Evolutionary conservation across 108 stramenopile genomes (phyloP), one percentile per base, ranked within the genome.

Genomic region (Skeletonema grethae): DNA sequence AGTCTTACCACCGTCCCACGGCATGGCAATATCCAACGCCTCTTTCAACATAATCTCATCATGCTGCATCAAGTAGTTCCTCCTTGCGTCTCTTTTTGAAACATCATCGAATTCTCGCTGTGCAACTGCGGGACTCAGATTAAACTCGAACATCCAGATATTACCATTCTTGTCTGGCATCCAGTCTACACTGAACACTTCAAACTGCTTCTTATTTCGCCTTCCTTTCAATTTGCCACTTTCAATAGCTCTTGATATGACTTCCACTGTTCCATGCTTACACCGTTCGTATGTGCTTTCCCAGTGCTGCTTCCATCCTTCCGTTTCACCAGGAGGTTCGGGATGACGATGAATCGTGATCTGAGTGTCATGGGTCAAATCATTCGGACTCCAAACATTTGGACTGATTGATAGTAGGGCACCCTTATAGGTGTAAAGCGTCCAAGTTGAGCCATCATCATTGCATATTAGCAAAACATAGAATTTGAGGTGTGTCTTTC

Each of bases 401-500:
- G 68, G 43, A 5, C 82, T 53, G 5, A 70, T 76, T 11, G 79
- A 68, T 28, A 85, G 67, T 25, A 50, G 70, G 39, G 50, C 62
- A 45, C 57, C 68, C 32, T 72, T 61, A 60, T 83, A 71, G 7
- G 69, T 76, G 53, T 76, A 77, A 38, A 86, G 62, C 25, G 63
- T 55, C 85, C 82, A 83, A 12, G 61, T 63, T 24, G 30, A 50
- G 3, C 18, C 36, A 30, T 73, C 77, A 20, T 32, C 61, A 16
- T 43, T 45, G 41, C 82, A 75, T 7, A 38, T 61, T 12, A 83
- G 53, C 39, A 67, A 68, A 4, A 45, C 39, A 61, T 86, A 86
- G 7, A 68, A 57, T 65, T 86, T 86, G 22, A 83, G 56, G 53
- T 86, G 85, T 43, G 74, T 72, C 57, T 86, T 86, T 12, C 65